These are phyloP conservation scores for Copromyces sp. DNA, from an alignment of 495 filamentous ascomycete species.

Conservation along the genomic window DNA sequence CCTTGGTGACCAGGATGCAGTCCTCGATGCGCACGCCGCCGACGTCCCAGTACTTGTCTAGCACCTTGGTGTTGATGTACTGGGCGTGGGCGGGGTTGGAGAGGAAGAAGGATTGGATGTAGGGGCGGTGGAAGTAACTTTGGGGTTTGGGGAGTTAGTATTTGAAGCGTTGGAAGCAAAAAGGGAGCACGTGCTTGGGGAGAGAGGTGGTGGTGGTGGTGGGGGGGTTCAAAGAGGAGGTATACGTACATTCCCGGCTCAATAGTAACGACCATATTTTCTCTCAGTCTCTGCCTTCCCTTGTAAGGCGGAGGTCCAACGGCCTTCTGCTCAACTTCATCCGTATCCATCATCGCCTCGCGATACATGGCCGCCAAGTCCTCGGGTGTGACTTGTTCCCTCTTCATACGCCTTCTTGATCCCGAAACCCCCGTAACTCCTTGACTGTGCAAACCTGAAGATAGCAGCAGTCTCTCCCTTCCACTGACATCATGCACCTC, in stretches of 20 bases:
- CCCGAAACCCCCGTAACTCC: background rate
- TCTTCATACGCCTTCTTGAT: conserved; percentile 5
- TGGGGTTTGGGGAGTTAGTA: background rate
- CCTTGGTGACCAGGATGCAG: conserved; percentile 69
- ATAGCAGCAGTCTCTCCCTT: conserved; percentile 13
- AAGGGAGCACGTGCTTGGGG: too few relatives aligned
- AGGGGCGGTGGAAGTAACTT: conserved; percentile 55
- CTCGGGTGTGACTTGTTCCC: conserved; percentile 13
- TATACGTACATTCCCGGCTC: conserved; percentile 66
- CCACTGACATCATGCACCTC: conserved; percentile 76
- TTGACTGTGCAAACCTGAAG: background rate
- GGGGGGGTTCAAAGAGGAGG: background rate
- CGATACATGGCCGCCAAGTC: conserved; percentile 13
- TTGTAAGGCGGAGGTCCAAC: background rate
- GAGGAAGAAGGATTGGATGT: conserved; percentile 53
- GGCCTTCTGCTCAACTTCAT: background rate
- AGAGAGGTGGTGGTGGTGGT: too few relatives aligned
- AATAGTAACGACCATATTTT: conserved; percentile 73
- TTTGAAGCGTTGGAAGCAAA: background rate
- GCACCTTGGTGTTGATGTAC: conserved; percentile 64
- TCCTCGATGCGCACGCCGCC: conserved; percentile 92
- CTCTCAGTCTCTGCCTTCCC: conserved; percentile 38
- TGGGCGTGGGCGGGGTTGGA: conserved; percentile 47
- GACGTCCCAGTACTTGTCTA: conserved; percentile 62
- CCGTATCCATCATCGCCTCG: conserved; percentile 4